Evolutionary conservation across 352 stramenopile genomes (phyloP).

Genomic region (Phytophthora megakarya): DNA sequence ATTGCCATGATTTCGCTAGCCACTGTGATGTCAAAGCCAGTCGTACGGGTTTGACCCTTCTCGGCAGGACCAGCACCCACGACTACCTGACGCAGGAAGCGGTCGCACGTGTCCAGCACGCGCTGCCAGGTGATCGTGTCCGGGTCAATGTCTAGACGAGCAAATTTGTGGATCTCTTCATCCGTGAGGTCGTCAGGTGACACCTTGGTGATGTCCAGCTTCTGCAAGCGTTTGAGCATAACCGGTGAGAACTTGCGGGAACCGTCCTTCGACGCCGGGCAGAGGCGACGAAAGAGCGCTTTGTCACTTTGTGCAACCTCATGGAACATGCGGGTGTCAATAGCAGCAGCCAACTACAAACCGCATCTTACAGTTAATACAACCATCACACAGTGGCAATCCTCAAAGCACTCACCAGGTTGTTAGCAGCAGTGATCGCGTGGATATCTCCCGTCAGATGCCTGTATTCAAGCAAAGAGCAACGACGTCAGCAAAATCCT

Average conservation of each 20-base stretch:
- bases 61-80: constrained; percentile 92
- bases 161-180: constrained; percentile 94
- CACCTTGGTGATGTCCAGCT: constrained; percentile 94
- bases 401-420: constrained; percentile 68
- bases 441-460: constrained; percentile 99
- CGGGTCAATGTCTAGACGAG: constrained; percentile 95
- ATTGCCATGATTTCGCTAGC: constrained; percentile 99
- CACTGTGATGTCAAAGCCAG: constrained; percentile 90
- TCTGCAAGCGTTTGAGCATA: constrained; percentile 94
- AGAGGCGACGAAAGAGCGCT: constrained; percentile 86
- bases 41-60: constrained; percentile 82
- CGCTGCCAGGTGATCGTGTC: constrained; percentile 93
- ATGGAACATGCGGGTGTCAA: constrained; percentile 99
- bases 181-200: constrained; percentile 93
- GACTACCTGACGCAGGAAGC: constrained; percentile 92
- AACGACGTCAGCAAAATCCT: constrained; percentile 14
- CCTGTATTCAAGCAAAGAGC: constrained; percentile 29
- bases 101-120: constrained; percentile 98
- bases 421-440: constrained; percentile 98
- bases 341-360: constrained; percentile 91
- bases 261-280: constrained; percentile 82
- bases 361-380: constrained; percentile 1
- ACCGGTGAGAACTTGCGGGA: constrained; percentile 86
- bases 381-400: neutral
- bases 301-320: constrained; percentile 89